Evolutionary conservation across 1,284 basidiomycete genomes (phyloP), one percentile per base, ranked within the genome.

Genomic region (Ustilago shanxiensis): DNA sequence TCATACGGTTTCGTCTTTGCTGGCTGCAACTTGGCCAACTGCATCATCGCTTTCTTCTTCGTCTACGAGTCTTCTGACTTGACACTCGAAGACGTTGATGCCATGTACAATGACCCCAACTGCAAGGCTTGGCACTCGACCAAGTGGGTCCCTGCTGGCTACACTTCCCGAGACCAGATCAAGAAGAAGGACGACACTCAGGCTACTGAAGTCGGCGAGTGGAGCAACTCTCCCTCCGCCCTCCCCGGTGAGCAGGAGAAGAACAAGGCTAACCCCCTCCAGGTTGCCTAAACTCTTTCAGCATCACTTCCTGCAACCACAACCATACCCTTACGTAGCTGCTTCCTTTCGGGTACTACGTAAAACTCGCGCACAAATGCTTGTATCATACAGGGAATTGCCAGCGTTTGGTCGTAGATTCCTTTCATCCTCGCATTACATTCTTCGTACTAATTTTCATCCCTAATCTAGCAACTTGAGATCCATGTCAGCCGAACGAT

Each of bases 1-100:
- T 87, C 88, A 35, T 93, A 92, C 83, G 92, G 92, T 2, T 93
- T 91, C 84, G 88, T 93, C 52, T 93, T 93, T 80, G 90, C 91
- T 7, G 89, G 90, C 10, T 86, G 85, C 65, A 87, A 87, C 65
- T 53, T 86, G 49, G 75, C 76, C 13, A 91, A 90, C 56, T 90
- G 90, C 8, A 77, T 90, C 52, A 87, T 93, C 71, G 92, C 93
- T 7, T 93, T 88, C 85, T 88, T 93, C 83, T 93, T 93, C 89
- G 88, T 93, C 3, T 93, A 93, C 87, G 92, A 93, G 83, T 90
- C 90, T 14, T 89, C 90, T 8, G 89, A 91, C 76, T 88, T 93
- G 58, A 89, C 90, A 11, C 88, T 93, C 33, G 92, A 93, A 86
- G 88, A 87, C 68, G 91, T 93, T 55, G 91, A 93, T 83, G 87